phyloP scores from a whole-genome alignment of 2,329 filamentous ascomycete species.

The Clonostachys byssicola region DNA sequence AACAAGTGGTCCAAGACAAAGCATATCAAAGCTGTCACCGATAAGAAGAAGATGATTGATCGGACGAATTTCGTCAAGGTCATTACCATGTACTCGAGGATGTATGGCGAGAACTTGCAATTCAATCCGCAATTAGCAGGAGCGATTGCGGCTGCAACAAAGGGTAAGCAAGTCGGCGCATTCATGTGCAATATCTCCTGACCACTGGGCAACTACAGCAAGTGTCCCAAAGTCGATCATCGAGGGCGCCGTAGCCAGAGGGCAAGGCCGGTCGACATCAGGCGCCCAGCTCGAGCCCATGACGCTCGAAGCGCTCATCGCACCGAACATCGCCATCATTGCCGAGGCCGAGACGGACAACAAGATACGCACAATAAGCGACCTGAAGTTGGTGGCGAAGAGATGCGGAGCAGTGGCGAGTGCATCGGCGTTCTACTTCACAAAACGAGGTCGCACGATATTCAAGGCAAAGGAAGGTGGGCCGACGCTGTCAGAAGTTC shows the following conservation, averaged over 20 bases:
- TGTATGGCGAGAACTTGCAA: constrained; percentile 70
- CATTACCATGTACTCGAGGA: constrained; percentile 72
- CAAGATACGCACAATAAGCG: constrained; percentile 68
- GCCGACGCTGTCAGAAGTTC: constrained; percentile 65
- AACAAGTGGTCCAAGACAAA: constrained; percentile 96
- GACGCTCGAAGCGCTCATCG: constrained; percentile 77
- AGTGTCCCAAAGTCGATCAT: constrained; percentile 82
- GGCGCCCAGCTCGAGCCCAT: constrained; percentile 75
- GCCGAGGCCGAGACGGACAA: constrained; percentile 85
- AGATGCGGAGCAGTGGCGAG: constrained; percentile 65
- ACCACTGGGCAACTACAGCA: constrained; percentile 30
- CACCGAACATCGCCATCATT: constrained; percentile 71
- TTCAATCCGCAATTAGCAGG: constrained; percentile 73
- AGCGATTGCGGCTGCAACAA: constrained; percentile 74
- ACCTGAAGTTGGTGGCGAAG: constrained; percentile 69
- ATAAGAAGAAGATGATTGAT: constrained; percentile 71
- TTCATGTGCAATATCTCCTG: not conserved
- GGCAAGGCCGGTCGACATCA: constrained; percentile 74
- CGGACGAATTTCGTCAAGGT: constrained; percentile 66
- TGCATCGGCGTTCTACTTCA: constrained; percentile 80
- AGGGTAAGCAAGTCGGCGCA: constrained; percentile 38
- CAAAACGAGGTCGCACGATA: constrained; percentile 70
- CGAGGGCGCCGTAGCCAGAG: constrained; percentile 80
- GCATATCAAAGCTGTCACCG: constrained; percentile 87
- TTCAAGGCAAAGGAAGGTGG: constrained; percentile 52